A percentile compares a stretch with the other conserved stretches of the same genome.
phyloP scores from a whole-genome alignment of 1,139 yeast species.

The Geotrichum klebahnii region DNA sequence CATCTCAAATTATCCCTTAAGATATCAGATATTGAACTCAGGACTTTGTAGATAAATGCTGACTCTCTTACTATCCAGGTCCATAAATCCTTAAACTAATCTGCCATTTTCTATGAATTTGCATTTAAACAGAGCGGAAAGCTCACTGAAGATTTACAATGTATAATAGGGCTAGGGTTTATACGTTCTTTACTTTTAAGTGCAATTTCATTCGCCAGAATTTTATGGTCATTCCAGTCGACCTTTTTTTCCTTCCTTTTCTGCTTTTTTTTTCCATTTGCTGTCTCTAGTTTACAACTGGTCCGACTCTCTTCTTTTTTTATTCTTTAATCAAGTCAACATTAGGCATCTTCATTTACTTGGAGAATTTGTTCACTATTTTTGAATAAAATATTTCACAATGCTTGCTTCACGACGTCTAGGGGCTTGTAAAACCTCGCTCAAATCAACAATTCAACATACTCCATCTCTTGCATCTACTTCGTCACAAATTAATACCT shows the following conservation, averaged over 20 bases:
- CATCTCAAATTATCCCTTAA: no score
- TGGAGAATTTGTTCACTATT: background rate
- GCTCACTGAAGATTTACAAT: no score
- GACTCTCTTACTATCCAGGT: no score
- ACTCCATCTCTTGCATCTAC: slow-evolving; percentile 12
- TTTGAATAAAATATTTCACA: slow-evolving; percentile 1
- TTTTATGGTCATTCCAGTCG: background rate
- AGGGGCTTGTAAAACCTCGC: slow-evolving; percentile 19
- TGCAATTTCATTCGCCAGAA: slow-evolving; percentile 18
- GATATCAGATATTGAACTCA: no score
- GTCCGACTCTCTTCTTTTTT: background rate
- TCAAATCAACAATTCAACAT: slow-evolving; percentile 17
- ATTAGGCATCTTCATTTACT: background rate
- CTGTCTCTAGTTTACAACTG: no score
- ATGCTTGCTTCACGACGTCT: slow-evolving; percentile 21
- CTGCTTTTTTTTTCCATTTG: background rate
- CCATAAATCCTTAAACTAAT: no score
- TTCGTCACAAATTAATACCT: slow-evolving; percentile 8
- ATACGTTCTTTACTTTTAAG: slow-evolving; percentile 11
- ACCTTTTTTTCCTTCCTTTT: background rate
- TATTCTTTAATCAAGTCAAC: background rate
- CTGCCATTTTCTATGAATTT: no score
- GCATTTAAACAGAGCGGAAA: no score
- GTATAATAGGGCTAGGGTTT: no score
- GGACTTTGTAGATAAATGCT: no score